These are phyloP conservation scores for Saccharum hybrid DNA, from an alignment of 202 grass and related monocot species.

Conservation along the genomic window DNA sequence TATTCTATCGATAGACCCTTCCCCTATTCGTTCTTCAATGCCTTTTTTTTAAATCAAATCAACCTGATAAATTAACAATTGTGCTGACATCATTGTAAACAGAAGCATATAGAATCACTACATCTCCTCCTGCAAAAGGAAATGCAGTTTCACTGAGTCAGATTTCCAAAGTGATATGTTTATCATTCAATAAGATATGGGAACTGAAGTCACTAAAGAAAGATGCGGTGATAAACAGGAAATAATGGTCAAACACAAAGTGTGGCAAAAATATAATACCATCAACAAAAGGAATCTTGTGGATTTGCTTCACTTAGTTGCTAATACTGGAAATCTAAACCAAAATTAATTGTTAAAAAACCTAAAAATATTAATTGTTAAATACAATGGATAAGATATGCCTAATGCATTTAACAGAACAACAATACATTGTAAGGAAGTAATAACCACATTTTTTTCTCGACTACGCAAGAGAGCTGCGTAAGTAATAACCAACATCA, in stretches of 20 bases:
- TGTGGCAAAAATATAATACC: background rate
- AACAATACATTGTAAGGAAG: background rate
- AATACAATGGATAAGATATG: conserved; percentile 14
- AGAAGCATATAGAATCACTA: conserved; percentile 89
- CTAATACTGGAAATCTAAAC: background rate
- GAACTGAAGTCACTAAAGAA: background rate
- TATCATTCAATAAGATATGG: background rate
- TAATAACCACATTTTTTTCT: background rate
- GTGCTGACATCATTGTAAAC: conserved; percentile 57
- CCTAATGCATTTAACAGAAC: background rate
- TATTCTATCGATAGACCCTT: conserved; percentile 69
- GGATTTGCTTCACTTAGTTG: background rate
- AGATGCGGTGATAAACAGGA: background rate
- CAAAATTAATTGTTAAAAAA: background rate
- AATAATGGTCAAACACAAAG: background rate
- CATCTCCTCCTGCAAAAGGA: conserved; percentile 69
- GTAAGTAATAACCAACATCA: background rate
- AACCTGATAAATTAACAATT: conserved; percentile 75
- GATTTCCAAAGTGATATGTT: background rate
- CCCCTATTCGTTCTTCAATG: conserved; percentile 64
- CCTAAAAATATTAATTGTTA: background rate
- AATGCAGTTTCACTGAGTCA: conserved; percentile 5
- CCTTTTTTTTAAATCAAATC: conserved; percentile 81
- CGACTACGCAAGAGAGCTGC: background rate
- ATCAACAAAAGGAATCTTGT: background rate